Evolutionary conservation across 805 yeast species (phyloP).

Genomic region (Yarrowia keelungensis): DNA sequence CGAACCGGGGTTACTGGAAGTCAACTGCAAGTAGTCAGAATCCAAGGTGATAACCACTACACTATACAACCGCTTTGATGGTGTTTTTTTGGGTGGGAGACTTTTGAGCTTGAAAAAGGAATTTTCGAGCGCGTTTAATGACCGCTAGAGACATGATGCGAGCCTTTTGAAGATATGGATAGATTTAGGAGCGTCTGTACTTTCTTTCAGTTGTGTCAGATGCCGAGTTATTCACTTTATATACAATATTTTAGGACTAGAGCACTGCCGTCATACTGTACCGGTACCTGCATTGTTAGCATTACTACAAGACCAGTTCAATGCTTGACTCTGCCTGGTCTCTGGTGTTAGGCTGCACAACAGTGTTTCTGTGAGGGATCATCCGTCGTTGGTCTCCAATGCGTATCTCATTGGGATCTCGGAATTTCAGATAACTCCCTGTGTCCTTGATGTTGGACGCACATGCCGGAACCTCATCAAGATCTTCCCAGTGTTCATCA

Average conservation of each 20-base stretch:
- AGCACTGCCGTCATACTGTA: too few relatives aligned
- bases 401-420: not conserved
- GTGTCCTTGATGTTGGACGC: conserved; percentile 1
- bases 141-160: not conserved
- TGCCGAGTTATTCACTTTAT: too few relatives aligned
- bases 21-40: conserved; percentile 16
- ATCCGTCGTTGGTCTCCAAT: not conserved
- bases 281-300: too few relatives aligned
- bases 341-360: not conserved
- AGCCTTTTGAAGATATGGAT: too few relatives aligned
- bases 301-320: not conserved
- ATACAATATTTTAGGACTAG: too few relatives aligned
- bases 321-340: not conserved
- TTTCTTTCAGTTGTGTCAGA: too few relatives aligned
- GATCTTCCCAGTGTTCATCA: conserved; percentile 1
- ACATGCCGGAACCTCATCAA: not conserved
- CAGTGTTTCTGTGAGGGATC: not conserved
- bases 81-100: not conserved
- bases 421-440: conserved; percentile 9
- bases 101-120: not conserved
- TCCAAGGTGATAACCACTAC: conserved; percentile 18
- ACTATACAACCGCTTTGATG: not conserved
- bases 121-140: not conserved
- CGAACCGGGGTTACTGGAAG: conserved; percentile 21
- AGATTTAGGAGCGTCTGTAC: too few relatives aligned